These are phyloP conservation scores for Metschnikowia hibisci DNA, from an alignment of 805 yeast genomes.

Conservation along the genomic window DNA sequence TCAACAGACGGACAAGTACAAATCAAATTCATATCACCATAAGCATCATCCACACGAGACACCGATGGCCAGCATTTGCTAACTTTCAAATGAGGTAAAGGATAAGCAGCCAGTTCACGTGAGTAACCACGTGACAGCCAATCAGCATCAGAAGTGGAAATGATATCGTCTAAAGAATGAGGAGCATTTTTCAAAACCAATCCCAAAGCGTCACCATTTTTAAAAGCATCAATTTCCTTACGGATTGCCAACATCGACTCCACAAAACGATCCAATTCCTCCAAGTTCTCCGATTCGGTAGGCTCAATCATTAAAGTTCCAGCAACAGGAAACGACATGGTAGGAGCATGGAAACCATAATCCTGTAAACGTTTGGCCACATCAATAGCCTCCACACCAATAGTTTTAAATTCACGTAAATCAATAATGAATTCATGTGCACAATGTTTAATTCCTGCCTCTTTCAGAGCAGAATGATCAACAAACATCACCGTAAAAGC, in stretches of 20 bases:
- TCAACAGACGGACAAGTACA: constrained; percentile 92
- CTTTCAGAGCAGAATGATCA: constrained; percentile 39
- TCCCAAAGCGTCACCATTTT: constrained; percentile 63
- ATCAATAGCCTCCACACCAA: constrained; percentile 91
- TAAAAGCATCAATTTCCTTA: constrained; percentile 71
- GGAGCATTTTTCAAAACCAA: constrained; percentile 84
- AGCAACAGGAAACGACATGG: constrained; percentile 98
- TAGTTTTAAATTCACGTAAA: constrained; percentile 72
- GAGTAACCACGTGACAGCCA: constrained; percentile 88
- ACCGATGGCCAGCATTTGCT: constrained; percentile 96
- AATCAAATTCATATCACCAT: constrained; percentile 86
- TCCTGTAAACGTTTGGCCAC: constrained; percentile 96
- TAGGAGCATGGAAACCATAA: constrained; percentile 98
- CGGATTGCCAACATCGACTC: constrained; percentile 83
- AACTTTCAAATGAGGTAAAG: constrained; percentile 66
- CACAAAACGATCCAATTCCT: constrained; percentile 85
- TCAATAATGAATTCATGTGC: constrained; percentile 97
- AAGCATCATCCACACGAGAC: constrained; percentile 88
- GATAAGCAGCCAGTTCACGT: constrained; percentile 91
- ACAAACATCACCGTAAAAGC: constrained; percentile 77
- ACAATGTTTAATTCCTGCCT: constrained; percentile 63
- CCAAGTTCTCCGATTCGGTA: constrained; percentile 88
- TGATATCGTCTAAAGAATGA: constrained; percentile 78
- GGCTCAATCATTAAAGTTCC: constrained; percentile 98
- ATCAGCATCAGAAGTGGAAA: constrained; percentile 53